A percentile compares a stretch with the other conserved stretches of the same genome.
phyloP scores from a whole-genome alignment of 495 filamentous ascomycete species.

The Lepidopterella palustris region DNA sequence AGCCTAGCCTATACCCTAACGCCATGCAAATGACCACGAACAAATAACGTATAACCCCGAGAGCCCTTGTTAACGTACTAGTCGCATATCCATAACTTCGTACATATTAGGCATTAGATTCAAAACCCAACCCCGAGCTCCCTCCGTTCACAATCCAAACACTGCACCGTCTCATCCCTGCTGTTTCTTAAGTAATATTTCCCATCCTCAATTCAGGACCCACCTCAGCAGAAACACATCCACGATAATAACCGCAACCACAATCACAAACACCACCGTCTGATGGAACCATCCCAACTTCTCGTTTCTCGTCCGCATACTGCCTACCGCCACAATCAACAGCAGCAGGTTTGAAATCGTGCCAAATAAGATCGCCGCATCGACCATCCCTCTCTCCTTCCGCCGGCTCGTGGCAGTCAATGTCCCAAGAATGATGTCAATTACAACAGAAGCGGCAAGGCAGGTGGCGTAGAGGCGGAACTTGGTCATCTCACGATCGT shows the following conservation, averaged over 20 bases:
- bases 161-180: too few species aligned
- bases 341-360: constrained; percentile 19
- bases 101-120: too few species aligned
- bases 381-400: constrained; percentile 19
- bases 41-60: too few species aligned
- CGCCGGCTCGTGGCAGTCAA: constrained; percentile 19
- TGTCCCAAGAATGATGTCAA: constrained; percentile 15
- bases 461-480: constrained; percentile 17
- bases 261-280: constrained; percentile 24
- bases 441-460: constrained; percentile 12
- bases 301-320: constrained; percentile 19
- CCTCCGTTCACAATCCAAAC: too few species aligned
- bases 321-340: constrained; percentile 9
- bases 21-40: too few species aligned
- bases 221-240: constrained; percentile 17
- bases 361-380: constrained; percentile 16
- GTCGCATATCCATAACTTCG: too few species aligned
- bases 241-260: constrained; percentile 27
- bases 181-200: too few species aligned
- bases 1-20: too few species aligned
- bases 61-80: too few species aligned
- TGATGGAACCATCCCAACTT: constrained; percentile 21
- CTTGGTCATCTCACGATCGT: constrained; percentile 20
- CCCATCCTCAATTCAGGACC: constrained; percentile 6
- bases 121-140: too few species aligned